Base-by-base conservation (phyloP, 225 moss, liverwort and hornwort genomes). In the Marchantia paleacea region DNA sequence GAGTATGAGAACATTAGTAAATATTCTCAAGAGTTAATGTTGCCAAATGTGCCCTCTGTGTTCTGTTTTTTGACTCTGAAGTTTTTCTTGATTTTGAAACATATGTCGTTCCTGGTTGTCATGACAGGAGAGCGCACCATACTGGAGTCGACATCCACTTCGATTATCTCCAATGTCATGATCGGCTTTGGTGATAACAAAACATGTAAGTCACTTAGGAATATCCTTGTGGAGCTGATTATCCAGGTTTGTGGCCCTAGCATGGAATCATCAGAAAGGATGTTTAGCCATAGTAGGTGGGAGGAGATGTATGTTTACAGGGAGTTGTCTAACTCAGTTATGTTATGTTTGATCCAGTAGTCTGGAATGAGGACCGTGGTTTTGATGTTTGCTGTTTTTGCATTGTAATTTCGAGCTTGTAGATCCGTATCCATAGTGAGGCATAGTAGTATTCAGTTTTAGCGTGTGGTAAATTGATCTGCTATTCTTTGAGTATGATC, bases 71-170 rank as follows among this genome's bases (percentile, higher is more conserved):
- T 62, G 22, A 22, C 9, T 61, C 61, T 20, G 7, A 9, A 8
- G n/a, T 22, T 22, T 62, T 20, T 22, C 61, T 16, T 70, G 19
- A 22, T 70, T 1, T 48, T 26, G 25, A 73, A 16, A 26, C 55
- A 75, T 47, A 75, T 26, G 31, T 29, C 54, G 50, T 53, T 64
- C 28, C 49, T 68, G 10, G 8, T 70, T 22, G 9, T 60, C 82
- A 20, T 67, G 70, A 85, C 95, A 97, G 97, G 97, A 80, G 93
- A 93, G 81, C 85, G 93, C 53, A 85, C 84, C 14, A 94, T 94
- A 55, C 29, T 97, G 90, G 95, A 89, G 87, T 88, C 90, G 19
- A 83, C 84, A 58, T 65, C 92, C 10, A 89, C 92, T 49, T 80
- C 87, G 6, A 80, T 93, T 22, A 84, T 88, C 69, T 93, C 97